phyloP scores from a whole-genome alignment of 257 asterid species.

The Fraxinus excelsior region DNA sequence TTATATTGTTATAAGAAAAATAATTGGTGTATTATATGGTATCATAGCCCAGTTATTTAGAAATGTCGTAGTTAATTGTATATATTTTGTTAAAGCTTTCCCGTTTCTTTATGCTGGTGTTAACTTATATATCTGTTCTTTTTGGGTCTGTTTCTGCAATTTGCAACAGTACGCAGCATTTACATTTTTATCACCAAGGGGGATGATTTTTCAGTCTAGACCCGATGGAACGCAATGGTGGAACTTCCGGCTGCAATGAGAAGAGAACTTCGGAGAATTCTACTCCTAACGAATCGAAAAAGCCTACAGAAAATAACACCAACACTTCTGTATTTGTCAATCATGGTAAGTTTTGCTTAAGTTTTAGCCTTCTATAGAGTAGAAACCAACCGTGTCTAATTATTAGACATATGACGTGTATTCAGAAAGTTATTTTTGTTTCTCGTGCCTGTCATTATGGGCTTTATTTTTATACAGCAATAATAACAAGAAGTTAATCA shows the following conservation, averaged over 20 bases:
- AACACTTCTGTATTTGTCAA: constrained; percentile 59
- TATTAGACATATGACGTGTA: not conserved
- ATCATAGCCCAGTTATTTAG: no score
- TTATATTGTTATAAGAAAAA: no score
- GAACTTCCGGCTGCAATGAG: constrained; percentile 49
- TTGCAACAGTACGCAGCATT: constrained; percentile 10
- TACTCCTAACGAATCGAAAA: constrained; percentile 41
- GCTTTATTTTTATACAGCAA: no score
- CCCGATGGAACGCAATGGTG: constrained; percentile 57
- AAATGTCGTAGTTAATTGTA: no score
- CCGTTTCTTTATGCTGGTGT: not conserved
- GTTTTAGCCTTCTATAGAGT: not conserved
- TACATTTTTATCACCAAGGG: constrained; percentile 33
- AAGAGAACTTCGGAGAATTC: constrained; percentile 52
- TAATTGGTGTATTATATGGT: no score
- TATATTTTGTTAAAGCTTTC: not conserved
- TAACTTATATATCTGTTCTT: not conserved
- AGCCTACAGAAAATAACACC: constrained; percentile 45
- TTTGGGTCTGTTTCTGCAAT: not conserved
- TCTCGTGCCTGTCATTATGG: not conserved
- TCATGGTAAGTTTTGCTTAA: constrained; percentile 58
- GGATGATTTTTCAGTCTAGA: constrained; percentile 50
- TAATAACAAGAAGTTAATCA: not conserved
- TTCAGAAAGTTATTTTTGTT: not conserved
- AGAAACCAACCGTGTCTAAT: not conserved